Base-by-base conservation (phyloP, 352 stramenopile genomes). In the Phytophthora colocasiae region DNA sequence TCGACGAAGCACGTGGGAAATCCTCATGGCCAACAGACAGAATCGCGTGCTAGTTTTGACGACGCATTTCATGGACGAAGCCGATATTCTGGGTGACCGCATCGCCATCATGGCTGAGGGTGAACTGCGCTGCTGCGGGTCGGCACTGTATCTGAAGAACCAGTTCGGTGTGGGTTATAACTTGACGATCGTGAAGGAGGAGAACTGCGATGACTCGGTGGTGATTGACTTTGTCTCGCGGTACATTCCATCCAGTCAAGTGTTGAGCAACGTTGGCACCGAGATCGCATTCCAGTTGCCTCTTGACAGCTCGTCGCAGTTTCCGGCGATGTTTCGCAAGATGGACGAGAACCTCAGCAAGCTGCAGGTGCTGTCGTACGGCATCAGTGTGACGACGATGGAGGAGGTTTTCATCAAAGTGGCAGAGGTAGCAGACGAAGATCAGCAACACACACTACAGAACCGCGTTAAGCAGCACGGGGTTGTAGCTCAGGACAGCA, bases 31-130 rank as follows among this genome's bases (percentile, higher is more conserved):
- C 62, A 81, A 77, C 45, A 64, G 80, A 24, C 51, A 82, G 58
- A 71, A 81, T 48, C 73, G 80, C 12, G 68, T 93, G 38, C 90
- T 97, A 43, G 73, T 98, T 26, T 54, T 98, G 12, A 98, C 91
- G 12, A 98, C 93, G 27, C 96, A 99, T 60, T 98, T 98, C 63
- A 98, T 98, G 94, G 93, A 98, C 52, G 92, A 98, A 77, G 88
- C 89, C 1, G 87, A 98, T 55, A 76, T 93, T n/a, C 69, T 98
- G 14, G 82, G 81, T 1, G 89, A 96, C 32, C 81, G 84, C 15
- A 91, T 96, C 38, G 77, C 85, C 1, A 91, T 96, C 52, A 89
- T 96, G 83, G 75, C 87, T 0, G 75, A 95, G 11, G 89, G 94
- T 11, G 44, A 82, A 22, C 54, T 86, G 10, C 71, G 71, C 15